Base-by-base conservation (phyloP, 2,329 filamentous ascomycete species). In the Diatrype stigma region DNA sequence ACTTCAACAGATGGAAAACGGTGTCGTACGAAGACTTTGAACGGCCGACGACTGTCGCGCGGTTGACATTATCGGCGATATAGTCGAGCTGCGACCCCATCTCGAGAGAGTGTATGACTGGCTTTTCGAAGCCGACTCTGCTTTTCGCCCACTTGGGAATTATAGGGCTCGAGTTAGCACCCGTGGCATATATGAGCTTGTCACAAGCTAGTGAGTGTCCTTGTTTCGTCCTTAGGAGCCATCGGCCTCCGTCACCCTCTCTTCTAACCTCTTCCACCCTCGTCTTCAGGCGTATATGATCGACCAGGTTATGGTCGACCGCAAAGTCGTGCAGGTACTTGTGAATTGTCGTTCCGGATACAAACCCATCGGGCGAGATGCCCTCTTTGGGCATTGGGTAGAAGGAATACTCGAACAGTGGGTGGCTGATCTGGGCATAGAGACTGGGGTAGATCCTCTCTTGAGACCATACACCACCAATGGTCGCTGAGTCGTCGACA, bases 21-120 rank as follows among this genome's bases (percentile, higher is more conserved):
- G 65, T 56, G 47, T 70, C 68, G 50, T 63, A 70, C 2, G 66
- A 57, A 2, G 66, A 69, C 53, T 70, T 69, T 2, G 67, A 59
- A 1, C 56, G 64, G 6, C 67, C 67, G 3, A 68, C 51, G 2
- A 70, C 67, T 7, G 60, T 59, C 1, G 56, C 66, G 3, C 11
- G 42, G 30, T 53, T 16, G 6, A 51, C 48, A 14, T 54, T 53
- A 3, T n/a, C n/a, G 47, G 37, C 2, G 55, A 14, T 3, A 44
- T 46, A 10, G n/a, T 49, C 47, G 3, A 58, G 49, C n/a, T 59
- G 46, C 8, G 45, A 40, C 3, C 60, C 61, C 3, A 58, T 56
- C 3, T 64, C 57, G 11, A 49, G 42, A 1, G 65, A 66, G 48
- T 70, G 67, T 16, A 66, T 63, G 22, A 65, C 56, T 17, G 60